Evolutionary conservation across 345 rosid species (phyloP).

Genomic region (Pseudoturritis turrita): DNA sequence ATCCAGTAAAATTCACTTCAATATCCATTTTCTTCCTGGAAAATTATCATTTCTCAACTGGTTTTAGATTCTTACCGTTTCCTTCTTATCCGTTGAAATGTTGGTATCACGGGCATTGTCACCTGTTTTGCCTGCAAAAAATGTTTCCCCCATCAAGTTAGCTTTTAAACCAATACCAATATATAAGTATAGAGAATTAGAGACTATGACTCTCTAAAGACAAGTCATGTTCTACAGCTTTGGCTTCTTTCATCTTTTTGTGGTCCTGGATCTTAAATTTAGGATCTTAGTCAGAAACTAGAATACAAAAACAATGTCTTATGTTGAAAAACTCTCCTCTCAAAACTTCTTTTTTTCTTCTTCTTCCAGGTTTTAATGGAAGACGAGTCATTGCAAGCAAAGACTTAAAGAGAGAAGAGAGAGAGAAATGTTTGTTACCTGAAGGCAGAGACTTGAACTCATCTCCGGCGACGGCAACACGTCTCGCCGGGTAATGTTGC

Average conservation of each 20-base stretch:
- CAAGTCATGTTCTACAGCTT: slow-evolving; percentile 20
- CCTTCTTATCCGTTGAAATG: slow-evolving; percentile 32
- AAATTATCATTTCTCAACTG: background rate
- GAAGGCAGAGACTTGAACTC: slow-evolving; percentile 42
- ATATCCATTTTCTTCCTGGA: background rate
- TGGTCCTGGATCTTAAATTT: slow-evolving; percentile 23
- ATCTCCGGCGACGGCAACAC: slow-evolving; percentile 33
- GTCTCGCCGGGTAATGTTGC: slow-evolving; percentile 54
- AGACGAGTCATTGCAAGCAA: slow-evolving; percentile 14
- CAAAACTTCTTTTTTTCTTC: background rate
- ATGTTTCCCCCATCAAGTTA: background rate
- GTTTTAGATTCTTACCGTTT: slow-evolving; percentile 38
- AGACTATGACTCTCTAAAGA: background rate
- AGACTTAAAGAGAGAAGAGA: background rate
- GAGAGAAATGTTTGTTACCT: slow-evolving; percentile 39
- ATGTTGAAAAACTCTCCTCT: slow-evolving; percentile 6
- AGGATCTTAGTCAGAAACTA: slow-evolving; percentile 31
- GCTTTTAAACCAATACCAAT: background rate
- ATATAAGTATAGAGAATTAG: background rate
- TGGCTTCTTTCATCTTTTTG: slow-evolving; percentile 27
- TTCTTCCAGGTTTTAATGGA: background rate
- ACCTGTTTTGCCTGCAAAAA: slow-evolving; percentile 45
- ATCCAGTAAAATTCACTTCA: slow-evolving; percentile 6
- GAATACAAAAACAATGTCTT: slow-evolving; percentile 22
- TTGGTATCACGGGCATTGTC: slow-evolving; percentile 33